Base-by-base conservation (phyloP, 345 rosid species). In the Linum trigynum region DNA sequence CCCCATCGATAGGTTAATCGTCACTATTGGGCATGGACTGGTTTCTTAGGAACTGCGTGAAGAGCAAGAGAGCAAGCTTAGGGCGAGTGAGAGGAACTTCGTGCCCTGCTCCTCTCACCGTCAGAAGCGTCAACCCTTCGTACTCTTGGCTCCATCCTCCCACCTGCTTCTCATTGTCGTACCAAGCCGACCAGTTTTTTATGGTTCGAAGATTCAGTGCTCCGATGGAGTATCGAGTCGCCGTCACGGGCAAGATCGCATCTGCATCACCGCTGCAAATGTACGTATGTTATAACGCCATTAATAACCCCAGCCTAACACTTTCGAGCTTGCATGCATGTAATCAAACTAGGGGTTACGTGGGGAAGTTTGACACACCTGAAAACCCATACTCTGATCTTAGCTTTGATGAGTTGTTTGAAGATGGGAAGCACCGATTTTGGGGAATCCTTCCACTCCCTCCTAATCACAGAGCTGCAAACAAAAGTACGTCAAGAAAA, bases 341-440 rank as follows among this genome's bases (percentile, higher is more conserved):
- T 23, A 23, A 23, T 23, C 32, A 23, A 23, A 23, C 32, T 23
- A 23, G 32, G 32, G 32, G 32, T 23, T 23, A 23, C 32, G 32
- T 23, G 32, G 32, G 32, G 32, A 23, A 23, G 32, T 23, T 23
- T 23, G 32, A 23, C 32, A 23, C 32, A 88, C 98, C 96, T 91
- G 79, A 82, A 92, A 1, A 90, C 74, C 97, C 97, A 88, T 66
- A 85, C 84, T 53, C 92, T 85, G n/a, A 88, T 78, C 10, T 86
- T 85, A 41, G 86, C 62, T 57, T 79, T 80, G 58, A 88, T 79
- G 32, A 90, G 94, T 14, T 81, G 65, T 69, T 84, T 84, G 75
- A 85, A 78, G 53, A 82, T 71, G 4, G 97, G 89, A 77, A 88
- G 84, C 87, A 88, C 72, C 23, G 96, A 88, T 67, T 79, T 88